Evolutionary conservation across 768 basidiomycete species (phyloP).

Genomic region (Trametes elegans): DNA sequence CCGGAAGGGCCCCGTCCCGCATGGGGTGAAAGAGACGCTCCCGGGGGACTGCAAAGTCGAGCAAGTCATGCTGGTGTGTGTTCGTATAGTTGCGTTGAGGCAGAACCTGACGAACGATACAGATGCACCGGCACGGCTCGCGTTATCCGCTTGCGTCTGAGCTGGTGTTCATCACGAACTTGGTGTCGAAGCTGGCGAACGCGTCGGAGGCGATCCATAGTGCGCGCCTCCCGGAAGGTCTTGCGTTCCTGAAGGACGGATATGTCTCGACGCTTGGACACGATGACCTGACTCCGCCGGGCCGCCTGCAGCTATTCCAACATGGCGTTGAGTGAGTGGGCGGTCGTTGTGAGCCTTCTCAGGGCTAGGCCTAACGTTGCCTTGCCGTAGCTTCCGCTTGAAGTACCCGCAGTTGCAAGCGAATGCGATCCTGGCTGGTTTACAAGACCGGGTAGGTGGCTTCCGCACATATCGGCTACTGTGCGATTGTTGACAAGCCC

Average conservation of each 20-base stretch:
- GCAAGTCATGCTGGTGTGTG: constrained; percentile 39
- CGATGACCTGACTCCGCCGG: constrained; percentile 37
- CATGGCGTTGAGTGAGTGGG: constrained; percentile 40
- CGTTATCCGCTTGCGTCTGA: constrained; percentile 36
- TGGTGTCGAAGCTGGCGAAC: constrained; percentile 33
- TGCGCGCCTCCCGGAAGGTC: constrained; percentile 31
- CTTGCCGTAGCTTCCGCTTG: constrained; percentile 27
- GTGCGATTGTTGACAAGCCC: not conserved
- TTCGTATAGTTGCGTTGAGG: too few species aligned
- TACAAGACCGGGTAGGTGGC: constrained; percentile 30
- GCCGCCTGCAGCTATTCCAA: constrained; percentile 38
- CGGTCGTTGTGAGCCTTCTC: not conserved
- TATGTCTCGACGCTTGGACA: constrained; percentile 34
- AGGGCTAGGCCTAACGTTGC: not conserved
- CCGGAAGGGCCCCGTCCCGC: constrained; percentile 29
- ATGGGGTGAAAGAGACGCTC: constrained; percentile 30
- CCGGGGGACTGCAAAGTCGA: constrained; percentile 39
- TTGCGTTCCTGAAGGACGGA: constrained; percentile 38
- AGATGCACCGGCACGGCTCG: constrained; percentile 44
- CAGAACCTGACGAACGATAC: not conserved
- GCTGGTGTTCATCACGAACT: constrained; percentile 32
- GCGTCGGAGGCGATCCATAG: constrained; percentile 25
- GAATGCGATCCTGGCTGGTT: constrained; percentile 29
- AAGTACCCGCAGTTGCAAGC: constrained; percentile 31
- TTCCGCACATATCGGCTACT: not conserved